Evolutionary conservation across 495 filamentous ascomycete genomes (phyloP).

Genomic region (Chaetomidium leptoderma): DNA sequence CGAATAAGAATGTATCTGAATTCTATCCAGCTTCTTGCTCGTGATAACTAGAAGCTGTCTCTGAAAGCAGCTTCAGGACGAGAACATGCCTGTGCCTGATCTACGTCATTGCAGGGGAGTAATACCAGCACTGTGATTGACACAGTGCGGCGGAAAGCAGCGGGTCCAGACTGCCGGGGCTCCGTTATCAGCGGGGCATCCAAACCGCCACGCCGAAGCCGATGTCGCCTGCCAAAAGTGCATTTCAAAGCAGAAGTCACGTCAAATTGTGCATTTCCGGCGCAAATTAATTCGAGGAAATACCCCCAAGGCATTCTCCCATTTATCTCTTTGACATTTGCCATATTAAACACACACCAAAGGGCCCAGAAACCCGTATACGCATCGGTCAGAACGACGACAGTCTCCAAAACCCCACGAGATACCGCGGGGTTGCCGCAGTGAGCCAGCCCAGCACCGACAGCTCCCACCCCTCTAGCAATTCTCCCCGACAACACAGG

Average conservation of each 20-base stretch:
- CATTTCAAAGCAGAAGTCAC: constrained; percentile 42
- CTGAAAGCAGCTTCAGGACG: background rate
- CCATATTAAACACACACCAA: background rate
- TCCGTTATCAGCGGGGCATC: constrained; percentile 9
- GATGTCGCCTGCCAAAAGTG: constrained; percentile 34
- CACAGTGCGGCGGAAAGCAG: constrained; percentile 7
- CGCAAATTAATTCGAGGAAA: background rate
- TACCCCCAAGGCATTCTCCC: background rate
- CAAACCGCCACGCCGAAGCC: constrained; percentile 23
- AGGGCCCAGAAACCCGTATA: background rate
- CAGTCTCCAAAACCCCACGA: background rate
- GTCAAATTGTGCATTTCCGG: constrained; percentile 18
- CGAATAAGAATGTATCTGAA: too few relatives aligned
- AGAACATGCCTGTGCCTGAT: background rate
- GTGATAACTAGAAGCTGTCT: background rate
- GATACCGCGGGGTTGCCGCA: background rate
- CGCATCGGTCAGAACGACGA: too few relatives aligned
- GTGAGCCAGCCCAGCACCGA: background rate
- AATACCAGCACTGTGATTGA: constrained; percentile 14
- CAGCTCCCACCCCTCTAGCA: background rate
- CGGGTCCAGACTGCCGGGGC: constrained; percentile 16
- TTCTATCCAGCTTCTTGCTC: too few relatives aligned
- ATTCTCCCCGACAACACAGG: too few relatives aligned
- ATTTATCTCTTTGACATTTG: background rate
- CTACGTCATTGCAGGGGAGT: constrained; percentile 17